Base-by-base conservation (phyloP, 257 asterid genomes). In the Solanum dulcamara region DNA sequence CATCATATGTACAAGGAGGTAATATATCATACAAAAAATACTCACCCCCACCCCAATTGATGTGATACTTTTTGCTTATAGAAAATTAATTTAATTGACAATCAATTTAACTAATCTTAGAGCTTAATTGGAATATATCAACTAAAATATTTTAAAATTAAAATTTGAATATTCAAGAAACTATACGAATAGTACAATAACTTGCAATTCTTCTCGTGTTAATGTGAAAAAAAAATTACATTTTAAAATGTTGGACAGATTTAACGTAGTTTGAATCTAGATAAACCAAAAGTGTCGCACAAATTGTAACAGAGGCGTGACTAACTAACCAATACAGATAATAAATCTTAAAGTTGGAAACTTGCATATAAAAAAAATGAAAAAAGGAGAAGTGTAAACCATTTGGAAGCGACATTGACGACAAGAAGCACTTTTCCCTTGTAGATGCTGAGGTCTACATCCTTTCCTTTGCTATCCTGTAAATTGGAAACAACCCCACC, bases 351-450 rank as follows among this genome's bases (percentile, higher is more conserved):
- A 40, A 72, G 14, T 74, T 40, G 4, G 10, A 68, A 9, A 55
- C 28, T 14, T 22, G 17, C 37, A 55, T 26, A 18, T 11, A 12
- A 8, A 40, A 32, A 22, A 10, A 57, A 5, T 3, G 13, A 1
- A 22, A 28, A 64, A 30, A 55, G 13, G 80, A 24, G 13, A 17
- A 51, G 35, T 55, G 14, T 83, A 68, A 84, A 95, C 98, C 99
- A 96, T 91, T 95, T 96, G 84, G 99, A 95, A 89, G 99, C 98
- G 86, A 96, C 99, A 88, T 96, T 95, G 72, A 96, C 98, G 87
- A 93, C 94, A 72, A 96, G 96, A 90, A 96, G 92, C 80, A 93
- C 93, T 83, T 96, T 96, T 89, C 98, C 98, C 67, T 87, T 94
- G 89, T 92, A 94, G 28, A 35, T 24, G 83, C 87, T 88, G 83